Base-by-base conservation (phyloP, 768 basidiomycete genomes). In the Cyclocybe cylindracea region DNA sequence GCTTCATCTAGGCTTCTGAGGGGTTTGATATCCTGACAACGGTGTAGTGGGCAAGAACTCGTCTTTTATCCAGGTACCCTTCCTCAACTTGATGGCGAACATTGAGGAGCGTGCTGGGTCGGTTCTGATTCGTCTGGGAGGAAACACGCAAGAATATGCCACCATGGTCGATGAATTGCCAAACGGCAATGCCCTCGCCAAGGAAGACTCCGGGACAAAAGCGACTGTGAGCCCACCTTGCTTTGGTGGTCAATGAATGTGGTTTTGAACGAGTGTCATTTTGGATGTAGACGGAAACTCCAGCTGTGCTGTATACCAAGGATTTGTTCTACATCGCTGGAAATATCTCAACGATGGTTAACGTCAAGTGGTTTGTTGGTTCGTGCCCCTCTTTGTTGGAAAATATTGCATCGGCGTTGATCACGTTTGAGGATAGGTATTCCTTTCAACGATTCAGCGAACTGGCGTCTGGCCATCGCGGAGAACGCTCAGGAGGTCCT, bases 31-130 rank as follows among this genome's bases (percentile, higher is more conserved):
- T 29, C 11, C 31, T 48, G 44, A 42, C 18, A 10, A 47, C 40
- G 37, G 43, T 24, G 39, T 41, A 82, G 82, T 83, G 55, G 82
- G 82, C 34, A 72, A 66, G 49, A 83, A 82, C 48, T 74, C 78
- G 78, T 80, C 82, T 5, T 67, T 75, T 18, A 60, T 84, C 10
- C 70, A 77, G 41, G 77, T 86, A 29, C 77, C 85, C 2, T 89
- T 91, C 70, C 76, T 91, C n/a, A 92, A 92, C 66, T 75, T 91
- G 31, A 80, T 94, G 71, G 74, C 83, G 7, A 86, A 87, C 56
- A 71, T 94, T 5, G 74, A 73, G 45, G 74, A 79, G 49, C 78
- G 91, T 29, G 80, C 78, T 6, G 88, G 88, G 0, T 63, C 66
- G 1, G 84, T 89, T 13, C 70, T 78, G 14, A 68, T 91, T 18